These are phyloP conservation scores for Magnusiomyces paraingens DNA, from an alignment of 1,139 yeast genomes.

Conservation along the genomic window DNA sequence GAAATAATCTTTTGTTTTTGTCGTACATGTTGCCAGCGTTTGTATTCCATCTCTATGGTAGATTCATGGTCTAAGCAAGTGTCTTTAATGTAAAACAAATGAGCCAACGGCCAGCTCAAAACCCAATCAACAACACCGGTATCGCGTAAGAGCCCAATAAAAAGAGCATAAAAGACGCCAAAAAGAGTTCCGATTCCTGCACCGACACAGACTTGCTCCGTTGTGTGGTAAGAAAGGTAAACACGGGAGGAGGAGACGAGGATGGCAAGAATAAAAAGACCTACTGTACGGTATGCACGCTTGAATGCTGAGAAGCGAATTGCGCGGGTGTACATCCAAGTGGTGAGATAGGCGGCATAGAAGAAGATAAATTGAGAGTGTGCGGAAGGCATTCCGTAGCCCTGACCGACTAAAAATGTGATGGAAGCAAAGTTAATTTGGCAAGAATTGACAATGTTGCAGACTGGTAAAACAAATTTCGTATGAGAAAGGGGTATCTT, in stretches of 20 bases:
- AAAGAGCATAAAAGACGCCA: constrained; percentile 54
- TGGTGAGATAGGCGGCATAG: constrained; percentile 56
- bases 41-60: constrained; percentile 31
- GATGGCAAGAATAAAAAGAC: constrained; percentile 31
- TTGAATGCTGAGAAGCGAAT: not conserved
- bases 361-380: constrained; percentile 96
- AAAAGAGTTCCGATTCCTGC: constrained; percentile 51
- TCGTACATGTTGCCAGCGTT: constrained; percentile 29
- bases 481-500: too few relatives aligned
- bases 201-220: constrained; percentile 71
- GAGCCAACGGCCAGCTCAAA: constrained; percentile 30
- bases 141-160: constrained; percentile 40
- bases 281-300: constrained; percentile 22
- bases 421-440: constrained; percentile 23
- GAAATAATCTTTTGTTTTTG: constrained; percentile 4
- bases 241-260: constrained; percentile 70
- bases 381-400: constrained; percentile 96
- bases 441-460: not conserved
- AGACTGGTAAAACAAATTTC: not conserved
- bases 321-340: constrained; percentile 42
- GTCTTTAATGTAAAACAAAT: constrained; percentile 34
- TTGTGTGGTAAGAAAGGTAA: constrained; percentile 70
- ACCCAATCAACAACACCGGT: constrained; percentile 33
- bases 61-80: constrained; percentile 31
- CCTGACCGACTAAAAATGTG: constrained; percentile 44